Evolutionary conservation across 495 filamentous ascomycete genomes (phyloP), one percentile per base, ranked within the genome.

Genomic region (Staphylotrichum longicolle): DNA sequence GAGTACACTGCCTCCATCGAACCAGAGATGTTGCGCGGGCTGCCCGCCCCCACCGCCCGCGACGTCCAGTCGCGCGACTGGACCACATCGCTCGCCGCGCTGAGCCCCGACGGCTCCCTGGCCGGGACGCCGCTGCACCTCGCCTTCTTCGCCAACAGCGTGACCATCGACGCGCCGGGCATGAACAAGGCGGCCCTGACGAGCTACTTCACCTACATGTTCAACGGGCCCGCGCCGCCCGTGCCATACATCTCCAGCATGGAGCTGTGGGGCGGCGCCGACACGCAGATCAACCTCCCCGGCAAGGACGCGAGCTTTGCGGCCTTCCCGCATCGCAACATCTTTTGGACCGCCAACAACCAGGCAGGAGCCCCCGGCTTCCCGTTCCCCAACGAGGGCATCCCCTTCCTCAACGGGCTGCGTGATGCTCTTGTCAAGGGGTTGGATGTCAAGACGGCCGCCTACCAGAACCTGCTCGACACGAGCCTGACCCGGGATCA

Each of bases 61-160:
- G n/a, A 41, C 7, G 52, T 41, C n/a, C 15, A 8, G 7, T 54
- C 52, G 14, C 42, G 57, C 42, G 59, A 53, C 40, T 65, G 62
- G 62, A 58, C 62, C 51, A 40, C 44, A 2, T 64, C 62, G n/a
- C 45, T 67, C 50, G 49, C 54, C 27, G 3, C 7, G 15, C 55
- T 62, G n/a, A 54, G 52, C 52, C 52, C 52, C 2, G 39, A 39
- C 52, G 52, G 39, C 15, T 40, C 52, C 27, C 52, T 54, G 5
- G 34, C 39, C 4, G 58, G 54, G 7, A 54, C 54, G 4, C 53
- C 35, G 10, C 30, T n/a, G 10, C 58, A 35, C 41, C 30, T 61
- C 37, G 61, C 62, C 55, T 65, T 67, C 55, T 67, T 65, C 30
- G 65, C 62, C 33, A 67, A 67, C 48, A 61, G 56, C 20, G 65